Percentiles rank a stretch among this genome's conserved stretches.
These are phyloP conservation scores for Trichoderma virens DNA, from an alignment of 495 filamentous ascomycete species.

Conservation along the genomic window DNA sequence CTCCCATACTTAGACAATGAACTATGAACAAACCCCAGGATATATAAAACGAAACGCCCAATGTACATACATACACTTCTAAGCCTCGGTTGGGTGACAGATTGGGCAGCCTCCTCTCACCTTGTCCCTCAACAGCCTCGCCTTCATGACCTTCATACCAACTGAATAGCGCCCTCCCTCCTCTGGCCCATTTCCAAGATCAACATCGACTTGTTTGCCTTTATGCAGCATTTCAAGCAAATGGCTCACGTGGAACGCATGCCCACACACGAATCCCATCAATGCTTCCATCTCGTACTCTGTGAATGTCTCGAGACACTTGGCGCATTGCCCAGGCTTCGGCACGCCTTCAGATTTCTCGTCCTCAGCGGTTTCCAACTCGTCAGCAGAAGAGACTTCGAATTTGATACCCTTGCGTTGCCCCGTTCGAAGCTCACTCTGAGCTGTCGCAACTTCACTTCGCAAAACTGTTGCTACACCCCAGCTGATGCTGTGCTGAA, in stretches of 20 bases:
- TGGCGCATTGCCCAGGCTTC: slow-evolving; percentile 50
- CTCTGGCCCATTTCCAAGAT: slow-evolving; percentile 16
- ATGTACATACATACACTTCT: neutral
- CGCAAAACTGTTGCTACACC: slow-evolving; percentile 82
- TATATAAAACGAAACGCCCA: slow-evolving; percentile 7
- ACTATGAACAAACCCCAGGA: neutral
- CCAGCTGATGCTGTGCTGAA: slow-evolving; percentile 82
- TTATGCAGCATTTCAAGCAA: slow-evolving; percentile 49
- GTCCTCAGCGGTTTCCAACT: slow-evolving; percentile 29
- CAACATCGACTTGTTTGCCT: slow-evolving; percentile 23
- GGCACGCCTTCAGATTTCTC: slow-evolving; percentile 21
- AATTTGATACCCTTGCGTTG: slow-evolving; percentile 83
- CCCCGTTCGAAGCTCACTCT: slow-evolving; percentile 67
- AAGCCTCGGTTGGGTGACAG: slow-evolving; percentile 27
- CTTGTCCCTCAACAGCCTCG: slow-evolving; percentile 64
- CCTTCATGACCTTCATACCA: slow-evolving; percentile 83
- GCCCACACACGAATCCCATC: slow-evolving; percentile 84
- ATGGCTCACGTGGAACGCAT: slow-evolving; percentile 84
- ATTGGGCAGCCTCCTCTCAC: slow-evolving; percentile 65
- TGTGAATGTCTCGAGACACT: slow-evolving; percentile 53
- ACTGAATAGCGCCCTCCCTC: slow-evolving; percentile 50
- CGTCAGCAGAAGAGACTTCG: slow-evolving; percentile 57
- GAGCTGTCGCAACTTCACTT: slow-evolving; percentile 76
- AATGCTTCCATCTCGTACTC: slow-evolving; percentile 65
- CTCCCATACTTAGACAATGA: neutral